Percentiles rank a stretch among this genome's conserved stretches.
Evolutionary conservation across 1,284 basidiomycete genomes (phyloP).

Genomic region (Cerioporus squamosus): DNA sequence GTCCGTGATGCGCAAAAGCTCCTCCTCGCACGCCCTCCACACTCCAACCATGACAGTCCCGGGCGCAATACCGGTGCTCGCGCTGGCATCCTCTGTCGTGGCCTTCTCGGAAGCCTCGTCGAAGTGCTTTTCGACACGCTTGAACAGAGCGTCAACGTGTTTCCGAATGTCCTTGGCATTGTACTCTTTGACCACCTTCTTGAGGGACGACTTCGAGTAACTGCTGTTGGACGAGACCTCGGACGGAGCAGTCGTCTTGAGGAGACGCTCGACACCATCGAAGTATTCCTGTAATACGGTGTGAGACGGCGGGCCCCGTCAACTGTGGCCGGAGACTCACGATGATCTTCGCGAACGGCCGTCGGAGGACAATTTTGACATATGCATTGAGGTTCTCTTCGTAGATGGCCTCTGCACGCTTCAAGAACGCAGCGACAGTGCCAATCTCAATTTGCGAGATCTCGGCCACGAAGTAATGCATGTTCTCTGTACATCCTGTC

Average conservation of each 20-base stretch:
- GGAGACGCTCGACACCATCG: constrained; percentile 86
- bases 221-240: constrained; percentile 81
- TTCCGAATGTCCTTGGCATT: constrained; percentile 89
- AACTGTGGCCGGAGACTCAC: constrained; percentile 50
- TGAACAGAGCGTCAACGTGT: constrained; percentile 83
- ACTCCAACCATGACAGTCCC: constrained; percentile 80
- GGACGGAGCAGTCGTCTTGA: constrained; percentile 80
- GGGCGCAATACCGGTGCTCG: constrained; percentile 54
- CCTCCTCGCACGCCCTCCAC: constrained; percentile 88
- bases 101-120: constrained; percentile 75
- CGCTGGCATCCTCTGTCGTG: constrained; percentile 52
- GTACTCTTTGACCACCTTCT: constrained; percentile 87
- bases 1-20: constrained; percentile 75
- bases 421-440: constrained; percentile 71
- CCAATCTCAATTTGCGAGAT: constrained; percentile 71
- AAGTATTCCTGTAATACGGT: constrained; percentile 80
- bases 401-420: constrained; percentile 83
- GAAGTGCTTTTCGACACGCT: constrained; percentile 96
- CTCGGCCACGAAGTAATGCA: constrained; percentile 91
- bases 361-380: constrained; percentile 84
- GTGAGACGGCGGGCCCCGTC: neutral
- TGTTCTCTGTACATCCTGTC: constrained; percentile 73
- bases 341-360: constrained; percentile 88
- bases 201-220: constrained; percentile 80
- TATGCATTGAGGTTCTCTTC: constrained; percentile 88